Percentiles rank a stretch among this genome's conserved stretches.
phyloP scores from a whole-genome alignment of 2,329 filamentous ascomycete species.

The Fusarium sp. region DNA sequence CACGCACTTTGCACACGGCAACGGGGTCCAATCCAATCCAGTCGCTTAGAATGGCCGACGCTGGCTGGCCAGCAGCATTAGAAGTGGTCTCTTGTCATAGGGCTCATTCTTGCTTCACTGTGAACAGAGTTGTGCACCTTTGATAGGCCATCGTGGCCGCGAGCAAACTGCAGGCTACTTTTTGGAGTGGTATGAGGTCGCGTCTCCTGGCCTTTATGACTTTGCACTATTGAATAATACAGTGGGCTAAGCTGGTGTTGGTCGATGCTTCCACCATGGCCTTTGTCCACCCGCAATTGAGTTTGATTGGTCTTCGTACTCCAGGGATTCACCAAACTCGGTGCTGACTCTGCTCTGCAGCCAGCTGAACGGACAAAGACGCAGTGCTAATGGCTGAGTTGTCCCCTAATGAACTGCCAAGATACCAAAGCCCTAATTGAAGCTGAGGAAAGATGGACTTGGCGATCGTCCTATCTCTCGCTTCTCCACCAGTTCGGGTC shows the following conservation, averaged over 20 bases:
- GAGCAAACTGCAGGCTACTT: constrained; percentile 21
- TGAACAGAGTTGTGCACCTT: neutral
- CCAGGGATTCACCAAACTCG: constrained; percentile 15
- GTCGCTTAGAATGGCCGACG: constrained; percentile 10
- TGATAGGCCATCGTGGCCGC: constrained; percentile 9
- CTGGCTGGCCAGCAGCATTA: constrained; percentile 35
- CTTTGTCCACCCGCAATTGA: neutral
- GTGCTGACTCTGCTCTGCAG: constrained; percentile 17
- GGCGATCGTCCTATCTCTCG: constrained; percentile 15
- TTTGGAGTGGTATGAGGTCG: constrained; percentile 4
- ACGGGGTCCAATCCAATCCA: constrained; percentile 22
- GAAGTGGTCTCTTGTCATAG: constrained; percentile 21
- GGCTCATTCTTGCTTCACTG: constrained; percentile 16
- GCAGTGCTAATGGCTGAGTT: constrained; percentile 1
- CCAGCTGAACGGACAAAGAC: neutral
- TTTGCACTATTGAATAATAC: neutral
- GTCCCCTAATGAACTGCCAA: neutral
- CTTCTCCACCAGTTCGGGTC: constrained; percentile 13
- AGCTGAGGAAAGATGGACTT: constrained; percentile 6
- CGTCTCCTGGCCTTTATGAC: neutral
- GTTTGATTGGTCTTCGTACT: constrained; percentile 28
- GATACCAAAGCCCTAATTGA: constrained; percentile 17
- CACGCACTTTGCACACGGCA: constrained; percentile 46
- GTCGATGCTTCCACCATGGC: constrained; percentile 13
- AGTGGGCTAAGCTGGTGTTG: neutral